Percentiles rank a stretch among this genome's conserved stretches.
These are phyloP conservation scores for Nigrospora sphaerica DNA, from an alignment of 2,329 filamentous ascomycete species.

Conservation along the genomic window DNA sequence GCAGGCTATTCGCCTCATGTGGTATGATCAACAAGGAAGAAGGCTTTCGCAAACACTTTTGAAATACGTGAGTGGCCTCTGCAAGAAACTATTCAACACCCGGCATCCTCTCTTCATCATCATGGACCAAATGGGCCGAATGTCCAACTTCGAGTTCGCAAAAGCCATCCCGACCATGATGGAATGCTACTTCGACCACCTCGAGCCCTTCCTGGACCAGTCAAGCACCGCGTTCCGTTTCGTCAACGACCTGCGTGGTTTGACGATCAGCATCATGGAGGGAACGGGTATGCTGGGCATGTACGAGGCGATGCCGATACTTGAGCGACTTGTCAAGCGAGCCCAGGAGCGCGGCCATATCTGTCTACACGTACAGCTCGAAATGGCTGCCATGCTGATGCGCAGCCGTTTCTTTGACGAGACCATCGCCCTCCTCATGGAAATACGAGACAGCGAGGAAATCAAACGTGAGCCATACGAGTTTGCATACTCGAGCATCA, in stretches of 20 bases:
- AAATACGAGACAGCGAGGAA: background rate
- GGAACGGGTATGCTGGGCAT: slow-evolving; percentile 4
- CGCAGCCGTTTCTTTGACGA: slow-evolving; percentile 1
- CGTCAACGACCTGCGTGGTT: slow-evolving; percentile 1
- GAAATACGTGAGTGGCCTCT: slow-evolving; percentile 1
- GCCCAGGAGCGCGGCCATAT: background rate
- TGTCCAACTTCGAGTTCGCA: slow-evolving; percentile 2
- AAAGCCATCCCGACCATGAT: background rate
- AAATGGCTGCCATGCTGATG: background rate
- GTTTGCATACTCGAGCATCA: slow-evolving; percentile 1
- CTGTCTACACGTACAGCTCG: background rate
- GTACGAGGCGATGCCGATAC: slow-evolving; percentile 1
- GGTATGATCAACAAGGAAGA: slow-evolving; percentile 2
- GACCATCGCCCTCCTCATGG: background rate
- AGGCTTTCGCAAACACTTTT: slow-evolving; percentile 2
- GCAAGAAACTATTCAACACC: background rate
- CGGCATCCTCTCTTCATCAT: slow-evolving; percentile 1
- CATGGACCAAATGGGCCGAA: background rate
- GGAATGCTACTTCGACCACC: slow-evolving; percentile 7
- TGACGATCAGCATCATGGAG: slow-evolving; percentile 5
- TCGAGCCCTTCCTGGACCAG: slow-evolving; percentile 2
- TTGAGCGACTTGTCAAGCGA: background rate
- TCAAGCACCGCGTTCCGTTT: background rate
- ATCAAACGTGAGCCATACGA: background rate
- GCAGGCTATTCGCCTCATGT: slow-evolving; percentile 6